These are phyloP conservation scores for Talaromyces liani DNA, from an alignment of 495 filamentous ascomycete species.

Conservation along the genomic window DNA sequence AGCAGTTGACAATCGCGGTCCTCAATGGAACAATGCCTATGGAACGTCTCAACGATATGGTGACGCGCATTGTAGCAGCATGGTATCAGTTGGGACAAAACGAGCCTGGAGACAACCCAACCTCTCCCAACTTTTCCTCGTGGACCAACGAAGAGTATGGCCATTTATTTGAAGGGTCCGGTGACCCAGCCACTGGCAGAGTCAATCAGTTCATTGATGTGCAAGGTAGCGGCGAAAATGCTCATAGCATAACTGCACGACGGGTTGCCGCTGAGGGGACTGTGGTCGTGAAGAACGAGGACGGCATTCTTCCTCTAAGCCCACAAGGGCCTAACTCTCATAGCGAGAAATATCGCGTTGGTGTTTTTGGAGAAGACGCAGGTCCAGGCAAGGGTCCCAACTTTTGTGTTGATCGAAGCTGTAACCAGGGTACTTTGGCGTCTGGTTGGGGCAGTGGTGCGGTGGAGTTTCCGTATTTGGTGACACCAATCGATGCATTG, in stretches of 20 bases:
- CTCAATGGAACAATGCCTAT: slow-evolving; percentile 81
- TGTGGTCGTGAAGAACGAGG: slow-evolving; percentile 74
- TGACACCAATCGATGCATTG: slow-evolving; percentile 63
- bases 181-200: slow-evolving; percentile 45
- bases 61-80: slow-evolving; percentile 77
- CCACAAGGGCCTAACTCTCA: slow-evolving; percentile 37
- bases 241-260: slow-evolving; percentile 63
- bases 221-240: slow-evolving; percentile 48
- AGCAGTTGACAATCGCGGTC: slow-evolving; percentile 65
- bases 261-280: slow-evolving; percentile 77
- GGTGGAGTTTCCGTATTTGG: slow-evolving; percentile 78
- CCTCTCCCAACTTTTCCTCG: slow-evolving; percentile 83
- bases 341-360: slow-evolving; percentile 50
- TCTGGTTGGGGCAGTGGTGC: slow-evolving; percentile 89
- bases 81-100: slow-evolving; percentile 93
- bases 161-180: slow-evolving; percentile 55
- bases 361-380: slow-evolving; percentile 82
- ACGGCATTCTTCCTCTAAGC: slow-evolving; percentile 54
- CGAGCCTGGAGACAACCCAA: slow-evolving; percentile 52
- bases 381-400: slow-evolving; percentile 65
- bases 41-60: slow-evolving; percentile 87
- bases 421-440: slow-evolving; percentile 77
- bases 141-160: slow-evolving; percentile 73
- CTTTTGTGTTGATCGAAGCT: slow-evolving; percentile 64
- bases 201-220: slow-evolving; percentile 78